Evolutionary conservation across 371 early-diverging fungal genomes (phyloP).

Genomic region (Syncephalastrum monosporum): DNA sequence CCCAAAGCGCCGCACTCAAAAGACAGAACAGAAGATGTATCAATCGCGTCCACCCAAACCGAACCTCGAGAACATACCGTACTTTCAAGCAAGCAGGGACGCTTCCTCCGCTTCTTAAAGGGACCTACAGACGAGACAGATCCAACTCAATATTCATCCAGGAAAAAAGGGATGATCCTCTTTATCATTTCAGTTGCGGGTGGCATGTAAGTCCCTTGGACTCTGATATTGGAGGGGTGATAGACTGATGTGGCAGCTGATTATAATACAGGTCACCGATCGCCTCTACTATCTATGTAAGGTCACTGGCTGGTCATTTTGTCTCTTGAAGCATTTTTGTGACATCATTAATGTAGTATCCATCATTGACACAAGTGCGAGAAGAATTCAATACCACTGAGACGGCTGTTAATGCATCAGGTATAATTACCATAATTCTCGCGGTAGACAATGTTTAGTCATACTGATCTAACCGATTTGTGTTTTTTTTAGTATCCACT

Average conservation of each 20-base stretch:
- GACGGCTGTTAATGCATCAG: conserved; percentile 28
- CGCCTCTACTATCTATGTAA: conserved; percentile 32
- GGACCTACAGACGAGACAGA: conserved; percentile 6
- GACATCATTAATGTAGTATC: conserved; percentile 14
- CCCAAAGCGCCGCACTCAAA: too few relatives aligned
- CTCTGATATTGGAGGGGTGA: neutral
- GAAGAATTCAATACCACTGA: conserved; percentile 19
- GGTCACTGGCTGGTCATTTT: neutral
- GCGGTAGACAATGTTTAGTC: neutral
- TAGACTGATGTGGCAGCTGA: neutral
- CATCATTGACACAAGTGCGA: conserved; percentile 23
- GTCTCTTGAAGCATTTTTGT: neutral
- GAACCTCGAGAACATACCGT: too few relatives aligned
- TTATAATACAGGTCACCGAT: conserved; percentile 14
- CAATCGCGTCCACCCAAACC: too few relatives aligned
- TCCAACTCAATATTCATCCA: conserved; percentile 13
- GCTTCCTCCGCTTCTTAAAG: too few relatives aligned
- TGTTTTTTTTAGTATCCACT: conserved; percentile 17
- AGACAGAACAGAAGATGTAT: too few relatives aligned
- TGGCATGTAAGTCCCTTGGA: conserved; percentile 15
- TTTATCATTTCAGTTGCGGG: conserved; percentile 23
- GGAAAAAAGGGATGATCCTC: conserved; percentile 18
- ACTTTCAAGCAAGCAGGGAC: too few relatives aligned
- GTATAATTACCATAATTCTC: conserved; percentile 9
- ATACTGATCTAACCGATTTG: conserved; percentile 1